A percentile compares a stretch with the other conserved stretches of the same genome.
phyloP scores from a whole-genome alignment of 169 alveolate genomes.

The Plasmodium cynomolgi region DNA sequence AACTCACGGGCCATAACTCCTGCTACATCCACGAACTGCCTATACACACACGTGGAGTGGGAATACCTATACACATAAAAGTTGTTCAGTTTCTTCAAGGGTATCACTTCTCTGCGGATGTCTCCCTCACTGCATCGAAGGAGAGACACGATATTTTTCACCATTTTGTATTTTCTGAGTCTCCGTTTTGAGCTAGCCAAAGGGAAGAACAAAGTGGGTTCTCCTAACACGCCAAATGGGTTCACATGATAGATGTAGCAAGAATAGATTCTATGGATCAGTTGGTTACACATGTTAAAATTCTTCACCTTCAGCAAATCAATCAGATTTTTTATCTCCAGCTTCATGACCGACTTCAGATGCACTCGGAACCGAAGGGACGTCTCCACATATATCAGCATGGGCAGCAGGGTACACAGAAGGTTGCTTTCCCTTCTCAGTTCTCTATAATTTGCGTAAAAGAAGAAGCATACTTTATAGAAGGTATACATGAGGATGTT shows the following conservation, averaged over 20 bases:
- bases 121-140: not conserved
- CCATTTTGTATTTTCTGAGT: not conserved
- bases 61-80: slow-evolving; percentile 20
- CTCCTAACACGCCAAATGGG: slow-evolving; percentile 13
- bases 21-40: slow-evolving; percentile 1
- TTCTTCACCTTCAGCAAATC: slow-evolving; percentile 9
- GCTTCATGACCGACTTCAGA: slow-evolving; percentile 18
- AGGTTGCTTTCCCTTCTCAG: slow-evolving; percentile 31
- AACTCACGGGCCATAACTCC: not conserved
- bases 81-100: slow-evolving; percentile 12
- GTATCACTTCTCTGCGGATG: not conserved
- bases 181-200: not conserved
- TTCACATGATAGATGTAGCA: slow-evolving; percentile 33
- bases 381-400: slow-evolving; percentile 20
- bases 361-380: slow-evolving; percentile 5
- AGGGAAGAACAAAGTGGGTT: slow-evolving; percentile 14
- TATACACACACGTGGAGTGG: slow-evolving; percentile 11
- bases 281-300: slow-evolving; percentile 31
- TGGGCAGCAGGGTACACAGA: slow-evolving; percentile 12
- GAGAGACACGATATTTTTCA: slow-evolving; percentile 15
- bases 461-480: slow-evolving; percentile 42
- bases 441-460: slow-evolving; percentile 11
- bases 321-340: slow-evolving; percentile 12
- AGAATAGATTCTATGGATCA: slow-evolving; percentile 49
- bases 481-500: slow-evolving; percentile 32